phyloP scores from a whole-genome alignment of 306 rosid genomes.

The Quercus suber region DNA sequence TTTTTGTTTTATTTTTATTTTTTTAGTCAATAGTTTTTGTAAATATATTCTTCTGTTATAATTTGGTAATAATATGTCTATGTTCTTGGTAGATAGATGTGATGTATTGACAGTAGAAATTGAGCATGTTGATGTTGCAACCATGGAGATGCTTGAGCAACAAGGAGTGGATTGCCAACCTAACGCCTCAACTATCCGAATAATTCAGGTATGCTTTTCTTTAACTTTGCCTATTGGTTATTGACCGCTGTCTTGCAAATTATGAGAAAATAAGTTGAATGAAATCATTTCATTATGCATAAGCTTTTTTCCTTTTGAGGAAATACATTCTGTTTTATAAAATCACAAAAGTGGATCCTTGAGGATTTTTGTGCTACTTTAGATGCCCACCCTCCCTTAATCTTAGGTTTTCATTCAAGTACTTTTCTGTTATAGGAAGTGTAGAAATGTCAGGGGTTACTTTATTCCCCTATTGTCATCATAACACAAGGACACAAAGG shows the following conservation, averaged over 20 bases:
- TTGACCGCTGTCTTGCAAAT: no score
- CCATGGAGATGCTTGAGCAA: conserved; percentile 87
- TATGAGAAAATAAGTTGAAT: background rate
- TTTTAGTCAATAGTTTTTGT: no score
- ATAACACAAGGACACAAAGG: no score
- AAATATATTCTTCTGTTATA: background rate
- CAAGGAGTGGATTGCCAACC: conserved; percentile 95
- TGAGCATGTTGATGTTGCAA: conserved; percentile 86
- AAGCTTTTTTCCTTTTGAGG: background rate
- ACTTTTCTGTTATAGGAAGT: no score
- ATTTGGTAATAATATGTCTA: background rate
- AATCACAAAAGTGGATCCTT: background rate
- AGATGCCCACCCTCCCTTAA: background rate
- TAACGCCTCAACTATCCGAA: conserved; percentile 78
- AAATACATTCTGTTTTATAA: background rate
- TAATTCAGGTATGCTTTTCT: conserved; percentile 59
- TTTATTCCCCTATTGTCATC: no score
- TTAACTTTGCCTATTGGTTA: background rate
- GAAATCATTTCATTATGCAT: background rate
- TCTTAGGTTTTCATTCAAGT: no score
- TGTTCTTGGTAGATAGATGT: conserved; percentile 51
- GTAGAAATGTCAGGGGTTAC: no score
- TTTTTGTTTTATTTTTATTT: no score
- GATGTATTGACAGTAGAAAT: conserved; percentile 88
- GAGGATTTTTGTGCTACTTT: background rate